A percentile compares a stretch with the other conserved stretches of the same genome.
These are phyloP conservation scores for Scenedesmus sp. DNA, from an alignment of 163 green algal species.

Conservation along the genomic window DNA sequence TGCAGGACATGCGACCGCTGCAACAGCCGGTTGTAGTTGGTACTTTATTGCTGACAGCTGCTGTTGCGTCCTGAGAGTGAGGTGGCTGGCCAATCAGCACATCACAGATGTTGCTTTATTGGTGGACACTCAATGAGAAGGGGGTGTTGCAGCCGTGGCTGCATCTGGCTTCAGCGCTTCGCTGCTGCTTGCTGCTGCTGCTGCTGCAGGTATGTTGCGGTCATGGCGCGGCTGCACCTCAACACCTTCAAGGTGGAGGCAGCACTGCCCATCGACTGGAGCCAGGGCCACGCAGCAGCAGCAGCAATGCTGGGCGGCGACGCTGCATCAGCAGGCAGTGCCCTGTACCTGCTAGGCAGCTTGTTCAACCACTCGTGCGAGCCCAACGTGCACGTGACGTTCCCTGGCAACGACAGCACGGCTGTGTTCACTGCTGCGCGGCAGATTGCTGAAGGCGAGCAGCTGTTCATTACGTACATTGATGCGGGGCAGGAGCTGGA, in stretches of 20 bases:
- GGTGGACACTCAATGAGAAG: not conserved
- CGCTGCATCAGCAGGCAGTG: constrained; percentile 51
- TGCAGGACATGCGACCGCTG: too few species aligned
- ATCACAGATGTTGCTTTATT: not conserved
- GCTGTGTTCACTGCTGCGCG: constrained; percentile 53
- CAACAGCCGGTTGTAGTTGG: too few species aligned
- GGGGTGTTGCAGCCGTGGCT: not conserved
- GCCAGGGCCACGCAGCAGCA: constrained; percentile 12
- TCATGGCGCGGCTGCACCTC: constrained; percentile 63
- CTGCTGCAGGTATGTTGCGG: constrained; percentile 45
- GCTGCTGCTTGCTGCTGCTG: not conserved
- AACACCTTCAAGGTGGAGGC: constrained; percentile 64
- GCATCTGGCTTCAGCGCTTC: too few species aligned
- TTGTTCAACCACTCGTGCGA: constrained; percentile 81
- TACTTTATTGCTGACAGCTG: too few species aligned
- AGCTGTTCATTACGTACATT: constrained; percentile 72
- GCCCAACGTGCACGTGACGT: constrained; percentile 69
- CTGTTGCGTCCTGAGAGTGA: too few species aligned
- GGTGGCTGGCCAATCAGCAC: not conserved
- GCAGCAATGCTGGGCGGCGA: not conserved
- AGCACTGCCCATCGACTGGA: constrained; percentile 31
- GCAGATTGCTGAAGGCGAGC: constrained; percentile 62
- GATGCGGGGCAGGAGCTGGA: constrained; percentile 54
- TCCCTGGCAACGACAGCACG: constrained; percentile 54
- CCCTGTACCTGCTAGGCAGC: constrained; percentile 64